Evolutionary conservation across 352 stramenopile genomes (phyloP).

Genomic region (Pythium insidiosum): DNA sequence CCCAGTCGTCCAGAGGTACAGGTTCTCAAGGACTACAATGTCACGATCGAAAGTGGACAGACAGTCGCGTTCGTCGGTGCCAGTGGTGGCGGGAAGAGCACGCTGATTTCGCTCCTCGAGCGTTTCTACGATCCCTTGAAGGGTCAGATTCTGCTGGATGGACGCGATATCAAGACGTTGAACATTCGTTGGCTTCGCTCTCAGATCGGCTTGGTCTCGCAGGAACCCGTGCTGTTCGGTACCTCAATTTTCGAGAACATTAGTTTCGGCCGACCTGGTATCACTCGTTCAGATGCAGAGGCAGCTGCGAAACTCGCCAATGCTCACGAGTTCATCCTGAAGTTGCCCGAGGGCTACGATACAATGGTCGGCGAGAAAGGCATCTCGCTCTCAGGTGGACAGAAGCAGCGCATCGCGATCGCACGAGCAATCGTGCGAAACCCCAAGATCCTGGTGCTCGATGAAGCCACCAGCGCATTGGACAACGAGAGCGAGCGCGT

Average conservation of each 20-base stretch:
- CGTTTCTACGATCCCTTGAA: constrained; percentile 73
- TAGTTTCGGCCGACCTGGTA: constrained; percentile 7
- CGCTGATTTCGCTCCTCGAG: constrained; percentile 36
- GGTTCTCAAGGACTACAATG: constrained; percentile 58
- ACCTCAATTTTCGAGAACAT: constrained; percentile 84
- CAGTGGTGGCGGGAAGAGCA: constrained; percentile 8
- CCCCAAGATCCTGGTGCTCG: constrained; percentile 44
- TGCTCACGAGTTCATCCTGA: constrained; percentile 19
- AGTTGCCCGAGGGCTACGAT: constrained; percentile 39
- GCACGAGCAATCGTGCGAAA: constrained; percentile 37
- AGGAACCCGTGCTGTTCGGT: constrained; percentile 76
- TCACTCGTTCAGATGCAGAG: constrained; percentile 1
- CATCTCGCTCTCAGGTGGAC: constrained; percentile 69
- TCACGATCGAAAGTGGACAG: constrained; percentile 40
- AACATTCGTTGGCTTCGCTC: constrained; percentile 35
- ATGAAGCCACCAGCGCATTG: constrained; percentile 48
- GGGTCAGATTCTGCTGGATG: constrained; percentile 63
- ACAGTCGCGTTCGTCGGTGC: constrained; percentile 11
- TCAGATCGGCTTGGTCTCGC: constrained; percentile 32
- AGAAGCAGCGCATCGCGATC: constrained; percentile 47
- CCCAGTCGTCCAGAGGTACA: constrained; percentile 26
- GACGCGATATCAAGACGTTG: constrained; percentile 37
- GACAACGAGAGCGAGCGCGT: constrained; percentile 40
- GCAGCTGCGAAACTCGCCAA: constrained; percentile 12
- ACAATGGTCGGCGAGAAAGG: constrained; percentile 62